These are phyloP conservation scores for Botrytis fragariae DNA, from an alignment of 2,329 filamentous ascomycete genomes.

Conservation along the genomic window DNA sequence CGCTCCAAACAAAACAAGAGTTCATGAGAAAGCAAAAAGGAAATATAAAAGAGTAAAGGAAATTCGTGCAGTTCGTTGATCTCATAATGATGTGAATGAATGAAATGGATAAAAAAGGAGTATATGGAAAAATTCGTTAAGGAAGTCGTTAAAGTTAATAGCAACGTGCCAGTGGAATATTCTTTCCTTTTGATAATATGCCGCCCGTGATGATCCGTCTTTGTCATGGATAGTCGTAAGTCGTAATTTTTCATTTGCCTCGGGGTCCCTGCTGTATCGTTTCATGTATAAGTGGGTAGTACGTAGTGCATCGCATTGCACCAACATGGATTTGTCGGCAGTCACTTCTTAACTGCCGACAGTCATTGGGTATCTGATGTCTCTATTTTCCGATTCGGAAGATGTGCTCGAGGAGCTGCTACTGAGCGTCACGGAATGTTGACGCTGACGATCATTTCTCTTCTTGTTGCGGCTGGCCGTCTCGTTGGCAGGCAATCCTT, in stretches of 20 bases:
- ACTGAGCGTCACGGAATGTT: constrained; percentile 39
- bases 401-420: constrained; percentile 40
- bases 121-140: constrained; percentile 22
- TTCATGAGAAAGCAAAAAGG: not conserved
- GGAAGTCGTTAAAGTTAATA: constrained; percentile 29
- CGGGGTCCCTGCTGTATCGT: constrained; percentile 9
- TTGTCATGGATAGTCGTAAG: constrained; percentile 15
- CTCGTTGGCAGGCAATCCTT: constrained; percentile 56
- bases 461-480: constrained; percentile 36
- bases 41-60: constrained; percentile 18
- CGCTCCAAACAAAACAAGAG: not conserved
- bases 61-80: constrained; percentile 12
- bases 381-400: constrained; percentile 33
- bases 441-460: constrained; percentile 32
- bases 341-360: constrained; percentile 34
- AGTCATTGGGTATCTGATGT: constrained; percentile 27
- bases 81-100: constrained; percentile 22
- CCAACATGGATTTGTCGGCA: constrained; percentile 23
- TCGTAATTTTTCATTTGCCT: constrained; percentile 19
- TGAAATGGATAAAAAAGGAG: constrained; percentile 3
- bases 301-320: not conserved
- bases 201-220: constrained; percentile 6
- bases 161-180: not conserved
- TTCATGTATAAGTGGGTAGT: not conserved
- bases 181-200: constrained; percentile 11